Evolutionary conservation across 495 filamentous ascomycete genomes (phyloP).

Genomic region (Umbilicaria muhlenbergii): DNA sequence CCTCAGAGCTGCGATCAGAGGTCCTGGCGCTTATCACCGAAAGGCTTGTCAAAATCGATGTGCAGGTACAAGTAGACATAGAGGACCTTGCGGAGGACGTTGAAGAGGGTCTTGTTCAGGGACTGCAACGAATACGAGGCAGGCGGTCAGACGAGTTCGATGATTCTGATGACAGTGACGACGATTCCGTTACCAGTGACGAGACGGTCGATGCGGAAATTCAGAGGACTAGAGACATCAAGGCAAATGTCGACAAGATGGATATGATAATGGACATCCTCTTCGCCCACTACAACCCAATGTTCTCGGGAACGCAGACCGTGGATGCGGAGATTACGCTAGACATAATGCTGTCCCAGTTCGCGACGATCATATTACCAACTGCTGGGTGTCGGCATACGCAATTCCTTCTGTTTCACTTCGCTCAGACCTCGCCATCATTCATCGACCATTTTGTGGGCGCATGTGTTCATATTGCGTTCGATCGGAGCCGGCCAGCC

Average conservation of each 20-base stretch:
- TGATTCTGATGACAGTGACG: constrained; percentile 18
- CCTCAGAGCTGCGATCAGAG: constrained; percentile 64
- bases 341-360: constrained; percentile 64
- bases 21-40: constrained; percentile 74
- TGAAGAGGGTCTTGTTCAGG: constrained; percentile 32
- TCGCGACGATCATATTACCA: constrained; percentile 71
- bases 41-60: constrained; percentile 77
- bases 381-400: constrained; percentile 76
- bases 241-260: constrained; percentile 74
- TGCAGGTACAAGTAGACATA: constrained; percentile 84
- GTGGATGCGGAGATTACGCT: constrained; percentile 37
- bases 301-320: constrained; percentile 38
- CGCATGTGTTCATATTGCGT: constrained; percentile 56
- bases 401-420: constrained; percentile 88
- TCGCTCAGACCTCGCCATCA: constrained; percentile 57
- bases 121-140: constrained; percentile 6
- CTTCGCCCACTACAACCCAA: constrained; percentile 62
- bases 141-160: constrained; percentile 22
- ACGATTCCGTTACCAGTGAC: constrained; percentile 35
- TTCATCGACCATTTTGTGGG: constrained; percentile 69
- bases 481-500: constrained; percentile 43
- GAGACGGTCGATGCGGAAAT: constrained; percentile 37
- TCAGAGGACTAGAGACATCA: constrained; percentile 41
- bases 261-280: constrained; percentile 82
- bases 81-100: constrained; percentile 68